phyloP scores from a whole-genome alignment of 2,329 filamentous ascomycete genomes.

The Xylariaceae sp. region DNA sequence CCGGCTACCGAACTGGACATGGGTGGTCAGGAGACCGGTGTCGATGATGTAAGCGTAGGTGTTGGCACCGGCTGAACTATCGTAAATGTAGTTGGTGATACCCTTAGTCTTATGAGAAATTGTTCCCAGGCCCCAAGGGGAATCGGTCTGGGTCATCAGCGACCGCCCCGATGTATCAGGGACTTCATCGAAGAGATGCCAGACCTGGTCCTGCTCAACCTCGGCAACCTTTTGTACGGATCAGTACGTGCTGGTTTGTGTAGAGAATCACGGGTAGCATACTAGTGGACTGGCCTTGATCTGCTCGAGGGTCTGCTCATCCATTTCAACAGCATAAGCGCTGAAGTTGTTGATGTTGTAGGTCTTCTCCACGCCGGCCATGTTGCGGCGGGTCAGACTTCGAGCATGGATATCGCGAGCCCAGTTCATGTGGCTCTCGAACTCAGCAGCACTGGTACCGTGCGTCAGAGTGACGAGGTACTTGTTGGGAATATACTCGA shows the following conservation, averaged over 20 bases:
- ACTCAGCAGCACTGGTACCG: slow-evolving; percentile 30
- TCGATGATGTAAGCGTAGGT: slow-evolving; percentile 53
- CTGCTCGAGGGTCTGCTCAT: slow-evolving; percentile 31
- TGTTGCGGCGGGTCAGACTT: slow-evolving; percentile 36
- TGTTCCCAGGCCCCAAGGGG: slow-evolving; percentile 44
- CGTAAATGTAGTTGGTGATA: slow-evolving; percentile 40
- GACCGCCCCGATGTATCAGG: slow-evolving; percentile 24
- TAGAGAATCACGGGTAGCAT: not conserved
- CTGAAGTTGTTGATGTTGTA: slow-evolving; percentile 42
- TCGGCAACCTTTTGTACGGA: slow-evolving; percentile 25
- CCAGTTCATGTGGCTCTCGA: slow-evolving; percentile 36
- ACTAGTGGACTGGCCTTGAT: slow-evolving; percentile 33
- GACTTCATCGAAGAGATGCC: slow-evolving; percentile 24
- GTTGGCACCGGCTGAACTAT: slow-evolving; percentile 38
- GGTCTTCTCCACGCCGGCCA: slow-evolving; percentile 38
- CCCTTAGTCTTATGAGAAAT: slow-evolving; percentile 39
- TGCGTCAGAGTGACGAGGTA: slow-evolving; percentile 32
- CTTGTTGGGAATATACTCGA: slow-evolving; percentile 32
- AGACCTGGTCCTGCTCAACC: slow-evolving; percentile 33
- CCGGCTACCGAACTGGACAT: slow-evolving; percentile 42
- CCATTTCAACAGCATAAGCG: slow-evolving; percentile 42
- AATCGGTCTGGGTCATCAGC: slow-evolving; percentile 33
- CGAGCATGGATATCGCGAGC: slow-evolving; percentile 36
- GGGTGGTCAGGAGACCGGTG: slow-evolving; percentile 46
- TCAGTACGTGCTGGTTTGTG: not conserved